phyloP scores from a whole-genome alignment of 2,329 filamentous ascomycete species.

The Phialophora macrospora region DNA sequence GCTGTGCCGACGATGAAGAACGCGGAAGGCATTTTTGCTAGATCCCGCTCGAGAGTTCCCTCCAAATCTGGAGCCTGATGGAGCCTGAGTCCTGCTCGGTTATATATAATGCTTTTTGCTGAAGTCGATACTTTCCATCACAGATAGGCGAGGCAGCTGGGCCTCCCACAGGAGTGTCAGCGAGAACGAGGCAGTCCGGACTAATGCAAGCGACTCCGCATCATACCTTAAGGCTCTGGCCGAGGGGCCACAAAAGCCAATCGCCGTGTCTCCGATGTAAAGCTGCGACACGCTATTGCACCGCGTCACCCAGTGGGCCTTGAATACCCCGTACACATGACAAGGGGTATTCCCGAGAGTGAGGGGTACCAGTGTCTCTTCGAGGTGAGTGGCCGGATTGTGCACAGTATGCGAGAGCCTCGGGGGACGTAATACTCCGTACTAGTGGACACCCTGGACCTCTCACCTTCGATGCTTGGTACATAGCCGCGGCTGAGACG shows the following conservation, averaged over 20 bases:
- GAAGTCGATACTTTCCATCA: neutral
- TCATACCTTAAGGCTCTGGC: constrained; percentile 1
- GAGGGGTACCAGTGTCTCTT: neutral
- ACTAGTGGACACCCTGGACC: too few relatives aligned
- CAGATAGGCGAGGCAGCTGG: neutral
- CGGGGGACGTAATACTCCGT: neutral
- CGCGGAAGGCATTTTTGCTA: constrained; percentile 13
- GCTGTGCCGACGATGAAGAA: constrained; percentile 2
- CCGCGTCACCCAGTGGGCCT: neutral
- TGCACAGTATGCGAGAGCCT: neutral
- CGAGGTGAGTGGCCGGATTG: neutral
- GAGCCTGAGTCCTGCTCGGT: neutral
- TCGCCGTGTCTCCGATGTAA: neutral
- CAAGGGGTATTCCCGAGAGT: neutral
- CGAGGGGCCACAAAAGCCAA: neutral
- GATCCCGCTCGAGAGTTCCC: neutral
- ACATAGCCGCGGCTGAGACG: neutral
- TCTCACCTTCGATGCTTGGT: neutral
- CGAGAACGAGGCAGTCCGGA: neutral
- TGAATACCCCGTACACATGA: neutral
- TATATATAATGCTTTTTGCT: neutral
- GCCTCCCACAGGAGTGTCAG: neutral
- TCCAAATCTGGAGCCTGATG: neutral
- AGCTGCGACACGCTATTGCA: neutral
- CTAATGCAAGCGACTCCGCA: constrained; percentile 2